Conservation (phyloP, 2,329 filamentous ascomycete genomes). For the Dactylonectria estremocensis region DNA sequence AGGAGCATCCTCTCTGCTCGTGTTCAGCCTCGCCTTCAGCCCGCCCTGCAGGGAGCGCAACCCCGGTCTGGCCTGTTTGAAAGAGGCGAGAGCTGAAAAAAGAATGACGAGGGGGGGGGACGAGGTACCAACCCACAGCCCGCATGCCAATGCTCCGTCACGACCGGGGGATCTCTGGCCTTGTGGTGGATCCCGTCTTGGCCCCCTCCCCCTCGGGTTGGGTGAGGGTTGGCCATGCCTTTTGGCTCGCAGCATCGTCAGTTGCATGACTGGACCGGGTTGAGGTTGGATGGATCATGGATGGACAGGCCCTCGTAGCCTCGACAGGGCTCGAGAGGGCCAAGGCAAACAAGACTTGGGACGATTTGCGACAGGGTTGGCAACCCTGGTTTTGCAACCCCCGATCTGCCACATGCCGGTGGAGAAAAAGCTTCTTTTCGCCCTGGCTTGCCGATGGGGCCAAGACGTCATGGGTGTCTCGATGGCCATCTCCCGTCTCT, state of each 20-base stretch:
- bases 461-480: background rate
- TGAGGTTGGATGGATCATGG: background rate
- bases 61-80: background rate
- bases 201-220: too few relatives aligned
- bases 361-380: background rate
- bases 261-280: background rate
- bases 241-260: background rate
- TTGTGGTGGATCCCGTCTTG: background rate
- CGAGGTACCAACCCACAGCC: background rate
- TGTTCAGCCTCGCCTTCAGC: too few relatives aligned
- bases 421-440: slow-evolving; percentile 31
- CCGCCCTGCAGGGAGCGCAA: background rate
- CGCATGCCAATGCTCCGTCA: background rate
- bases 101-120: background rate
- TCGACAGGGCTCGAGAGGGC: too few relatives aligned
- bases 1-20: too few relatives aligned
- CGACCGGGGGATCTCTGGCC: background rate
- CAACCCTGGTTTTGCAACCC: background rate
- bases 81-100: background rate
- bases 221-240: background rate
- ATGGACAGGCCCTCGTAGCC: too few relatives aligned
- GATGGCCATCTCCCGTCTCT: background rate
- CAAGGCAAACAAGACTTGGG: too few relatives aligned
- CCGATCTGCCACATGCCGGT: slow-evolving; percentile 7
- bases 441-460: background rate